phyloP scores from a whole-genome alignment of 352 stramenopile species.

The Phytophthora sp. region DNA sequence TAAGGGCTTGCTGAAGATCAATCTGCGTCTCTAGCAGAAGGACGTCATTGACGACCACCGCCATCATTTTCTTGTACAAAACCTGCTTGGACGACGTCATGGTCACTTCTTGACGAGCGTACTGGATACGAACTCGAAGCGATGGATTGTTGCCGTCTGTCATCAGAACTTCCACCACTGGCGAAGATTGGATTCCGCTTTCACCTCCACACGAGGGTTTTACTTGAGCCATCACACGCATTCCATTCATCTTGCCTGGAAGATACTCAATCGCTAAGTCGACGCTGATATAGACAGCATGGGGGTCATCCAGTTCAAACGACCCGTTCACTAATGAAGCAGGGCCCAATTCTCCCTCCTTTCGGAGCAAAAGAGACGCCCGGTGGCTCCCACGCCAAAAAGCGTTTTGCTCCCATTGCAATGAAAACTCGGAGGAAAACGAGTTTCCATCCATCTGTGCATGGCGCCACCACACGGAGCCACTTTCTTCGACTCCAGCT shows the following conservation, averaged over 20 bases:
- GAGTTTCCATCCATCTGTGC: constrained; percentile 43
- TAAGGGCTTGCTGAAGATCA: constrained; percentile 55
- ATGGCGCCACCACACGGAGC: constrained; percentile 59
- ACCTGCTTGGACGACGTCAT: constrained; percentile 39
- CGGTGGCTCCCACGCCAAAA: constrained; percentile 27
- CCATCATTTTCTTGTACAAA: constrained; percentile 62
- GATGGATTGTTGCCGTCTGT: constrained; percentile 15
- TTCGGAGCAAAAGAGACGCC: constrained; percentile 47
- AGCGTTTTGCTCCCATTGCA: constrained; percentile 40
- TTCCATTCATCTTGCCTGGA: constrained; percentile 25
- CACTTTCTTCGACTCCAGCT: constrained; percentile 25
- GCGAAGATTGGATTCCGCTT: constrained; percentile 39
- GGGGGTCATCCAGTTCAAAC: constrained; percentile 43
- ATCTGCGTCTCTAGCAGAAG: constrained; percentile 52
- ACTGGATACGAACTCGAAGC: constrained; percentile 51
- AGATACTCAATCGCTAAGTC: constrained; percentile 41
- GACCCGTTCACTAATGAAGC: constrained; percentile 41
- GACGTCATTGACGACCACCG: constrained; percentile 50
- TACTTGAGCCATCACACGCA: constrained; percentile 44
- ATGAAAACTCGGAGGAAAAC: constrained; percentile 51
- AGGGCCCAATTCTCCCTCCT: constrained; percentile 33
- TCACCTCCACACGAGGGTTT: constrained; percentile 41
- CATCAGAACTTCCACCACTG: constrained; percentile 32
- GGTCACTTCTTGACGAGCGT: constrained; percentile 51
- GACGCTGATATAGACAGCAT: constrained; percentile 31